Evolutionary conservation across 192 early-diverging fungal species (phyloP).

Genomic region (Mortierella hygrophila): DNA sequence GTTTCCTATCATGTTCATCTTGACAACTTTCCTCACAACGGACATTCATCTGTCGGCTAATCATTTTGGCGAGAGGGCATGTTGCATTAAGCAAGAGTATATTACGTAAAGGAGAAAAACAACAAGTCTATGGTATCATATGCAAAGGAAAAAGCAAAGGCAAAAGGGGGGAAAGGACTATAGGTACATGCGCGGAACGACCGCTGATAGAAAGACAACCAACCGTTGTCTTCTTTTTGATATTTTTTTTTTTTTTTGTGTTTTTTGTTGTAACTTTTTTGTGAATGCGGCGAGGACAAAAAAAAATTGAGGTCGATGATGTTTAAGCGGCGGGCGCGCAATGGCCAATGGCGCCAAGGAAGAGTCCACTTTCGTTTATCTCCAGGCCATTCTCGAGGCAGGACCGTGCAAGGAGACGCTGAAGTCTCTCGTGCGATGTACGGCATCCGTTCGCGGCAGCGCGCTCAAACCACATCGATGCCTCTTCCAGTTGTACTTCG

Average conservation of each 20-base stretch:
- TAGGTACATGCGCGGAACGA: slow-evolving; percentile 1
- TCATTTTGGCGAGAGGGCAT: neutral
- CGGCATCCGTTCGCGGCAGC: slow-evolving; percentile 63
- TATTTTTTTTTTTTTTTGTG: neutral
- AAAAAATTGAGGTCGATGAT: neutral
- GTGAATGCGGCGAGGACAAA: neutral
- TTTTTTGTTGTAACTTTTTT: neutral
- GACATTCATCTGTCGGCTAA: neutral
- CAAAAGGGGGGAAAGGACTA: neutral
- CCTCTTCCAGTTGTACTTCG: slow-evolving; percentile 54
- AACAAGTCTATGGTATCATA: slow-evolving; percentile 22
- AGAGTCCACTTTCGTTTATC: slow-evolving; percentile 47
- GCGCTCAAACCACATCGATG: slow-evolving; percentile 58
- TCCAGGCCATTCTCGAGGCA: slow-evolving; percentile 66
- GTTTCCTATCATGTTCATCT: no score
- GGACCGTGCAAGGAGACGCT: slow-evolving; percentile 61
- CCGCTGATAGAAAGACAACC: neutral
- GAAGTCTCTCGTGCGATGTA: slow-evolving; percentile 62
- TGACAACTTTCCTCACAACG: neutral
- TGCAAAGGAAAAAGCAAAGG: slow-evolving; percentile 5
- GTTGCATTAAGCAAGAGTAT: neutral
- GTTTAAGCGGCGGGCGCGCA: slow-evolving; percentile 64
- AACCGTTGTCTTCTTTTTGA: neutral
- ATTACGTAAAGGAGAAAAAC: neutral
- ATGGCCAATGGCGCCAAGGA: slow-evolving; percentile 48